These are phyloP conservation scores for Cladobotryum mycophilum DNA, from an alignment of 2,329 filamentous ascomycete species.

Conservation along the genomic window DNA sequence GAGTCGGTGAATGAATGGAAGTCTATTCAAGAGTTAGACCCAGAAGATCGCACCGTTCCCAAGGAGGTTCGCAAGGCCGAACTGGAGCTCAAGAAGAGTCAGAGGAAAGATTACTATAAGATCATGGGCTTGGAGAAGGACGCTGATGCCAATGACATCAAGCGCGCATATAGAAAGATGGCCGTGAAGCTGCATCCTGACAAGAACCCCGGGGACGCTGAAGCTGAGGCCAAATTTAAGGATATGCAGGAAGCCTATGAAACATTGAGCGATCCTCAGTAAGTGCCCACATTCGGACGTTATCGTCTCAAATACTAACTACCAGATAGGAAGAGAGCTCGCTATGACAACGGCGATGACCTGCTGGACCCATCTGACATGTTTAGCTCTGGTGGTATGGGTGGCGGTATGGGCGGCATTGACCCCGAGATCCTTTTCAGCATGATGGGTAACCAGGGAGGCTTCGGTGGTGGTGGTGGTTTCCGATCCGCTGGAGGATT, in stretches of 20 bases:
- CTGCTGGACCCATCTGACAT: conserved; percentile 82
- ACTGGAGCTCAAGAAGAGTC: conserved; percentile 93
- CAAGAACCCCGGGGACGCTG: conserved; percentile 85
- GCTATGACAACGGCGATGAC: conserved; percentile 90
- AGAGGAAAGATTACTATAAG: conserved; percentile 98
- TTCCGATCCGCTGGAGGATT: conserved; percentile 48
- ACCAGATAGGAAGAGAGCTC: conserved; percentile 64
- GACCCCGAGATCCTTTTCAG: conserved; percentile 75
- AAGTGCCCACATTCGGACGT: conserved; percentile 31
- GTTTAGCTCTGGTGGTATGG: conserved; percentile 65
- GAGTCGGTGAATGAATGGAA: conserved; percentile 87
- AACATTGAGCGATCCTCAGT: conserved; percentile 87
- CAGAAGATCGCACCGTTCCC: conserved; percentile 69
- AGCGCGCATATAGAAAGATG: conserved; percentile 93
- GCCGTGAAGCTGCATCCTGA: conserved; percentile 94
- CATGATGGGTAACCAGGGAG: conserved; percentile 68
- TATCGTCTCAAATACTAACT: conserved; percentile 28
- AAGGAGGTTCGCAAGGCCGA: conserved; percentile 88
- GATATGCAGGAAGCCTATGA: conserved; percentile 97
- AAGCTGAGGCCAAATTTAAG: conserved; percentile 90
- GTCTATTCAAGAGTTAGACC: conserved; percentile 73
- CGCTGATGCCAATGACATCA: conserved; percentile 77
- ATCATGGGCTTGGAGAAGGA: conserved; percentile 86
- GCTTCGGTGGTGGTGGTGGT: conserved; percentile 48
- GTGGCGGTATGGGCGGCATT: conserved; percentile 61